Conservation (phyloP, 192 early-diverging fungal species). For the Linnemannia exigua region DNA sequence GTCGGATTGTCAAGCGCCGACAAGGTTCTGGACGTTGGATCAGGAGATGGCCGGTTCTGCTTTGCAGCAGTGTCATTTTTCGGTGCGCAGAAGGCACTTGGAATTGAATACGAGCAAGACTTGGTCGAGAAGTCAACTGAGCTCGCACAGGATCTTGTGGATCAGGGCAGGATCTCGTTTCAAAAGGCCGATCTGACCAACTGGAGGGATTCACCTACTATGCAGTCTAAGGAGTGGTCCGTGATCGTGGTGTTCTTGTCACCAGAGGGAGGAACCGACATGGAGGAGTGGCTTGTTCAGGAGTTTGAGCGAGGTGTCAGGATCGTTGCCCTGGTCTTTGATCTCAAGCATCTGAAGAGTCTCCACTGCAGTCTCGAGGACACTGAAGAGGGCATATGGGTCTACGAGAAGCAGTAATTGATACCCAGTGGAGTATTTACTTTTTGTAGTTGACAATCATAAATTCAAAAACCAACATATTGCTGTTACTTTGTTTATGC, state of each 20-base stretch:
- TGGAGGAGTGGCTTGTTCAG: conserved; percentile 59
- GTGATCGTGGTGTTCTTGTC: conserved; percentile 67
- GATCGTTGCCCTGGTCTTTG: conserved; percentile 68
- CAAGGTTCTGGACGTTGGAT: conserved; percentile 69
- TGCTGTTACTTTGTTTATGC: not conserved
- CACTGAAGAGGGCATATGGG: conserved; percentile 63
- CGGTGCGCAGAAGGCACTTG: conserved; percentile 57
- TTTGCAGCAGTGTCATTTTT: conserved; percentile 63
- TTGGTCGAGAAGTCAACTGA: conserved; percentile 59
- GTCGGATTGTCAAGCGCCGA: conserved; percentile 57
- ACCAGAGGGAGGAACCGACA: conserved; percentile 62
- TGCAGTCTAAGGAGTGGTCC: conserved; percentile 55
- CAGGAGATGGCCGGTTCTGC: conserved; percentile 72
- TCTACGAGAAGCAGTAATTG: conserved; percentile 53
- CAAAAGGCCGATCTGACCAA: conserved; percentile 57
- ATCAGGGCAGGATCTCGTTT: conserved; percentile 46
- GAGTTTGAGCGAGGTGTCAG: conserved; percentile 61
- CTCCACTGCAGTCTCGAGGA: conserved; percentile 57
- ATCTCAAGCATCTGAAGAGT: conserved; percentile 63
- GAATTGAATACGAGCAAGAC: conserved; percentile 66
- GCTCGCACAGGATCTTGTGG: conserved; percentile 37
- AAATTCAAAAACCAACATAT: not conserved
- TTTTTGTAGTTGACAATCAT: not conserved
- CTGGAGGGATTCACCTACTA: conserved; percentile 35
- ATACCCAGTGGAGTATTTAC: not conserved